Percentiles rank a stretch among this genome's conserved stretches.
Evolutionary conservation across 345 rosid species (phyloP).

Genomic region (Dipteronia sinensis): DNA sequence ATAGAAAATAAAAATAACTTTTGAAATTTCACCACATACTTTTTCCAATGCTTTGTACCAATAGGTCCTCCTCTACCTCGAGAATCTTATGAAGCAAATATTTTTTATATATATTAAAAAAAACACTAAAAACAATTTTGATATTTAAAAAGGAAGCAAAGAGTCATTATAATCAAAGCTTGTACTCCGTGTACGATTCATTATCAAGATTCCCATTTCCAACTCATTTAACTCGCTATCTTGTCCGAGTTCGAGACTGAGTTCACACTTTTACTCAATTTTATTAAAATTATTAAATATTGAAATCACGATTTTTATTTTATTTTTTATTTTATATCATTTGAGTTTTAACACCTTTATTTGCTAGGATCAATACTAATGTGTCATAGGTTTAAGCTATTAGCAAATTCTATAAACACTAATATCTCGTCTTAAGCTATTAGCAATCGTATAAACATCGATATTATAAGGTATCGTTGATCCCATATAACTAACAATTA

Average conservation of each 20-base stretch:
- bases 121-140: background rate
- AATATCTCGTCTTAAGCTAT: no score
- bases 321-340: no score
- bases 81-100: conserved; percentile 15
- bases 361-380: no score
- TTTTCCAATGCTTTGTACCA: no score
- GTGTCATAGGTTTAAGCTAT: no score
- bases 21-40: conserved; percentile 3
- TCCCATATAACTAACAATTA: no score
- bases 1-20: background rate
- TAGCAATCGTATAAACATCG: no score
- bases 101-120: background rate
- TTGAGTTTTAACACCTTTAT: no score
- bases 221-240: background rate
- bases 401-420: no score
- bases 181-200: conserved; percentile 25
- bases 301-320: no score
- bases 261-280: background rate
- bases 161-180: background rate
- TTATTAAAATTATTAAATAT: no score
- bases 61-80: background rate
- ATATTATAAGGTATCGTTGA: no score
- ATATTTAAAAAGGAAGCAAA: background rate
- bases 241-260: background rate
- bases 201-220: conserved; percentile 18